A percentile compares a stretch with the other conserved stretches of the same genome.
Conservation (phyloP, 495 filamentous ascomycete species). For the Neurospora hispaniola region DNA sequence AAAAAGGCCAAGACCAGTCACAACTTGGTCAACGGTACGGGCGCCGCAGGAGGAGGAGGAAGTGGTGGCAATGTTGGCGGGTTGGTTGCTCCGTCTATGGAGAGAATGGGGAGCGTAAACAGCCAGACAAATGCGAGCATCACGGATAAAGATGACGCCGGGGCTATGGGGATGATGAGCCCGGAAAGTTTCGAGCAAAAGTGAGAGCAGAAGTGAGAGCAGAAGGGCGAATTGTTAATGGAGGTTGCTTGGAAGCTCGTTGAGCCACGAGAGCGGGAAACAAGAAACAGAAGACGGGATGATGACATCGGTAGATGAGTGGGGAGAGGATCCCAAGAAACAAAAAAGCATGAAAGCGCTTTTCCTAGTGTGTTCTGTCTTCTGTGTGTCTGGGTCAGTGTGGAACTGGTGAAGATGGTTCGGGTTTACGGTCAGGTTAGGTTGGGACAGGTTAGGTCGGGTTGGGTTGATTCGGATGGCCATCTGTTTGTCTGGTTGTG, state of each 20-base stretch:
- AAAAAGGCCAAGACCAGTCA: slow-evolving; percentile 27
- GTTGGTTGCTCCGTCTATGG: slow-evolving; percentile 27
- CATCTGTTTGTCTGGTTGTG: background rate
- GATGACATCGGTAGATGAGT: background rate
- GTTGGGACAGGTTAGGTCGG: background rate
- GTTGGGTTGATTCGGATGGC: slow-evolving; percentile 1
- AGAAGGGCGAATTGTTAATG: background rate
- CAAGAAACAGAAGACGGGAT: background rate
- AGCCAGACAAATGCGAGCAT: slow-evolving; percentile 41
- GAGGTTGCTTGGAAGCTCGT: background rate
- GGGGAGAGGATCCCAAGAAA: background rate
- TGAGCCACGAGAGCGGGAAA: background rate
- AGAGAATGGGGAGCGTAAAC: slow-evolving; percentile 39
- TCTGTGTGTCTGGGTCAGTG: background rate
- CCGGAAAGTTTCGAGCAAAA: slow-evolving; percentile 49
- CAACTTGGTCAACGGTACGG: slow-evolving; percentile 1
- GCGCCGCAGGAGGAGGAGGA: slow-evolving; percentile 4
- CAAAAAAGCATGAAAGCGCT: background rate
- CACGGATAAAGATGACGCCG: slow-evolving; percentile 42
- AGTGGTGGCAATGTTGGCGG: background rate
- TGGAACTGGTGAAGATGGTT: background rate
- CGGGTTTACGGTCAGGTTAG: background rate
- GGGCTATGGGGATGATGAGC: slow-evolving; percentile 49
- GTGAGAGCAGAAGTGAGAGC: slow-evolving; percentile 3
- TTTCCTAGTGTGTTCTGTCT: background rate